phyloP scores from a whole-genome alignment of 2,329 filamentous ascomycete genomes.

The Ascochyta clinopodiicola region DNA sequence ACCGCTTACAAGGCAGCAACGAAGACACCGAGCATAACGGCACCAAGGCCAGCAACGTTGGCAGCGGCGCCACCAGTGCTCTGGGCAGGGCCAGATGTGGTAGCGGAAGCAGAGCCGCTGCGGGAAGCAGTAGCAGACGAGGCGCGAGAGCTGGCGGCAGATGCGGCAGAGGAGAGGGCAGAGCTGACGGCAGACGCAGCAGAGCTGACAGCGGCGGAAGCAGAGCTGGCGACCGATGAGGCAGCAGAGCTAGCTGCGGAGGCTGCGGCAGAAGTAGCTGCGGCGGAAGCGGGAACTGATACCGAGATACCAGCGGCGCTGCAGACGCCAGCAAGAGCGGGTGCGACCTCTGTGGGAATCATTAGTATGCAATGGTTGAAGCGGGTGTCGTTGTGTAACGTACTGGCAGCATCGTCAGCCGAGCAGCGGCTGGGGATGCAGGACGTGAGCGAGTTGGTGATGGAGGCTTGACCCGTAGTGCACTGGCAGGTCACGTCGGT shows the following conservation, averaged over 20 bases:
- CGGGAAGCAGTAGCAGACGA: slow-evolving; percentile 10
- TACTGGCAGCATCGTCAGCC: slow-evolving; percentile 48
- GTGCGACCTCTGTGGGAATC: slow-evolving; percentile 22
- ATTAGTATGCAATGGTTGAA: background rate
- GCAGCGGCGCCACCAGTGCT: slow-evolving; percentile 30
- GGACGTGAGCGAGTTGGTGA: slow-evolving; percentile 48
- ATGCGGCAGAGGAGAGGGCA: slow-evolving; percentile 10
- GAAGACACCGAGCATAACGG: slow-evolving; percentile 13
- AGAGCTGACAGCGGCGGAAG: slow-evolving; percentile 3
- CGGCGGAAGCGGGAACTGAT: slow-evolving; percentile 28
- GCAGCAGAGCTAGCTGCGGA: slow-evolving; percentile 9
- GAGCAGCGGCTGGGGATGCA: slow-evolving; percentile 51
- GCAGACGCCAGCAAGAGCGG: slow-evolving; percentile 40
- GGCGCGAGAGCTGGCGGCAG: background rate
- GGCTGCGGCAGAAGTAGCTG: slow-evolving; percentile 14
- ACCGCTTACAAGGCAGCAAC: slow-evolving; percentile 26
- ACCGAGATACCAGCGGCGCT: slow-evolving; percentile 33
- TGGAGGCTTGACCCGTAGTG: slow-evolving; percentile 48
- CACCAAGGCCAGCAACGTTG: slow-evolving; percentile 32
- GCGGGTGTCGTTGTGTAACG: slow-evolving; percentile 19
- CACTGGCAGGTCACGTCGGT: slow-evolving; percentile 61
- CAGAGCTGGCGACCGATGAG: slow-evolving; percentile 5
- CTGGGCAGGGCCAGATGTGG: slow-evolving; percentile 17
- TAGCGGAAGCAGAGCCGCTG: slow-evolving; percentile 1
- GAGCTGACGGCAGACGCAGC: slow-evolving; percentile 7